Percentiles rank a stretch among this genome's conserved stretches.
phyloP scores from a whole-genome alignment of 2,329 filamentous ascomycete genomes.

The Epichloe gansuensis region DNA sequence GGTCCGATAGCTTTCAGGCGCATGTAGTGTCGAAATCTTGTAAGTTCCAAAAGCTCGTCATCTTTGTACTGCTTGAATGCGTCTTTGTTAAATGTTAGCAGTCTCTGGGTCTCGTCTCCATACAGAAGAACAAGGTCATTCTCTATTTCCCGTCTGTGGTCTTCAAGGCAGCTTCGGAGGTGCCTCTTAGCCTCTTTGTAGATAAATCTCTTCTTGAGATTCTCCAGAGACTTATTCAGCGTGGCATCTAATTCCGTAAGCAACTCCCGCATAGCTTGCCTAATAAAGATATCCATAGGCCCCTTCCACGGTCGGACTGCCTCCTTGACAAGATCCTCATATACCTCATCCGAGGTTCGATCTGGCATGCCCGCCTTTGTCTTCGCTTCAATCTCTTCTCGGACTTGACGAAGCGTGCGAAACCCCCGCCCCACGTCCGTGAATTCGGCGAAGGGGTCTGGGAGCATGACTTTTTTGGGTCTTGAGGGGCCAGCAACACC shows the following conservation, averaged over 20 bases:
- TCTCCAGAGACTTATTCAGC: conserved; percentile 33
- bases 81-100: conserved; percentile 45
- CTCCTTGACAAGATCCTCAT: conserved; percentile 43
- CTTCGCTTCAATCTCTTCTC: conserved; percentile 39
- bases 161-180: conserved; percentile 30
- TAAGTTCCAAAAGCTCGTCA: conserved; percentile 32
- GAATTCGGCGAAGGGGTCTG: conserved; percentile 27
- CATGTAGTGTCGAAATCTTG: conserved; percentile 34
- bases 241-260: conserved; percentile 31
- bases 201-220: conserved; percentile 33
- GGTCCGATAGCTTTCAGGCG: conserved; percentile 31
- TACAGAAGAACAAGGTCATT: conserved; percentile 32
- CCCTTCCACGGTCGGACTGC: conserved; percentile 45
- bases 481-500: conserved; percentile 1
- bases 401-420: conserved; percentile 37
- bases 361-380: conserved; percentile 45
- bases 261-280: conserved; percentile 35
- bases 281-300: conserved; percentile 37
- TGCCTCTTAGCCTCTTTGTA: conserved; percentile 34
- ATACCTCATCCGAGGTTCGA: conserved; percentile 45
- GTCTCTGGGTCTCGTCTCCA: conserved; percentile 37
- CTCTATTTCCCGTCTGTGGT: conserved; percentile 23
- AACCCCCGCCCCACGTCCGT: conserved; percentile 26
- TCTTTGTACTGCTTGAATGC: conserved; percentile 32
- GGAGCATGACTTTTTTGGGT: conserved; percentile 10